phyloP scores from a whole-genome alignment of 2,329 filamentous ascomycete genomes.

The Aspergillus candidus region DNA sequence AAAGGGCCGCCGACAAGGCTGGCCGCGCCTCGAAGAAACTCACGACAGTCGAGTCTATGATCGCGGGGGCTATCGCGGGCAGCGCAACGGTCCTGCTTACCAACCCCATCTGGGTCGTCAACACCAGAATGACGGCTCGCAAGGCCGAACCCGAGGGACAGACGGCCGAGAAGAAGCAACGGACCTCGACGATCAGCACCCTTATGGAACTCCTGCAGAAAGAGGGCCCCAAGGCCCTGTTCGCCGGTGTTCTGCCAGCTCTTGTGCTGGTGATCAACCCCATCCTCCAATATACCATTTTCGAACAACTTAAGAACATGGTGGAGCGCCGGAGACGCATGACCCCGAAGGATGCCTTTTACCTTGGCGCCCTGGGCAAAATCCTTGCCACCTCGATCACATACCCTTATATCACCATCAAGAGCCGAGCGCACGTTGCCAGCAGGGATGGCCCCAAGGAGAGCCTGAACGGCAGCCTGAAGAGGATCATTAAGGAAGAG shows the following conservation, averaged over 20 bases:
- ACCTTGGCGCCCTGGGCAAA: slow-evolving; percentile 89
- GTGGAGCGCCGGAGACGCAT: slow-evolving; percentile 72
- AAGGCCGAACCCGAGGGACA: slow-evolving; percentile 52
- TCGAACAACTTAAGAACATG: slow-evolving; percentile 93
- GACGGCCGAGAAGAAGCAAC: slow-evolving; percentile 48
- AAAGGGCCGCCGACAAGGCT: slow-evolving; percentile 62
- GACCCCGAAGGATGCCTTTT: slow-evolving; percentile 80
- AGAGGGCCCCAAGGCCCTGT: slow-evolving; percentile 79
- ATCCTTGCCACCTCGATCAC: slow-evolving; percentile 88
- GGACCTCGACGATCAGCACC: slow-evolving; percentile 68
- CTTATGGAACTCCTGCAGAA: slow-evolving; percentile 72
- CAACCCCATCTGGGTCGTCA: slow-evolving; percentile 98
- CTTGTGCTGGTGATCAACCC: slow-evolving; percentile 95
- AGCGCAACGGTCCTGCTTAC: slow-evolving; percentile 92
- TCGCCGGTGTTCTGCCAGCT: slow-evolving; percentile 86
- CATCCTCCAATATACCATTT: slow-evolving; percentile 96
- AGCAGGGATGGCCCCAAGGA: slow-evolving; percentile 69
- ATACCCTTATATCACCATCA: slow-evolving; percentile 98
- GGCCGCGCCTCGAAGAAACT: slow-evolving; percentile 73
- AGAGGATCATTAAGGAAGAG: slow-evolving; percentile 75
- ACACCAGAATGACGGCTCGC: slow-evolving; percentile 94
- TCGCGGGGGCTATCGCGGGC: slow-evolving; percentile 87
- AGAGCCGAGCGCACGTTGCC: slow-evolving; percentile 95
- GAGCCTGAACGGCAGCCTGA: slow-evolving; percentile 71
- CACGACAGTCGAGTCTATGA: slow-evolving; percentile 88